Base-by-base conservation (phyloP, 768 basidiomycete genomes). In the Amanita pseudoporphyria region DNA sequence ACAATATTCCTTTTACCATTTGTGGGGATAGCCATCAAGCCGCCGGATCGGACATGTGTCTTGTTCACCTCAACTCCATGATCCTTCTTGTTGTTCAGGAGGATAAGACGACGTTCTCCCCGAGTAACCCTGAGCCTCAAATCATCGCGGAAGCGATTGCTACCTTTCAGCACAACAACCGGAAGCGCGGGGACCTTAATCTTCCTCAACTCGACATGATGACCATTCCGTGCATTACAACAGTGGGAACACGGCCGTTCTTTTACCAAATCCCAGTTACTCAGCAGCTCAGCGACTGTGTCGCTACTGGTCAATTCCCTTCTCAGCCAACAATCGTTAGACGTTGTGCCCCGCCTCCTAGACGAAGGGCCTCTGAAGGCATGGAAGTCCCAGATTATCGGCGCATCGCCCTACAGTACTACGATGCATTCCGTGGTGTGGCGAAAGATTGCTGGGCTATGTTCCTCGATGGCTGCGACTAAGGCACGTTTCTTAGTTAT, bases 241-340 rank as follows among this genome's bases (percentile, higher is more conserved):
- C 41, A 26, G 32, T 40, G 4, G 48, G 47, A 1, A 31, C 47
- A 4, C 10, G 37, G 9, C 37, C 47, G 4, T 41, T 38, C 5
- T 49, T 49, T 26, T 49, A 41, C 48, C 40, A 49, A 12, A 41
- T 49, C 22, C 9, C 41, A 13, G 39, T 49, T 18, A 49, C 48
- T 14, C 18, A 32, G 24, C 16, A 40, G 14, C 55, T 54, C 13
- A 18, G 50, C 33, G n/a, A 37, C 12, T 16, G 31, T 14, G 36
- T 44, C 47, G 31, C 22, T 52, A 50, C 22, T 35, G 30, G 32
- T 26, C 19, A 19, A 47, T 46, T 49, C 52, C 52, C 30, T 13
- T 38, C 21, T 6, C 2, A 36, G 6, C n/a, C 40, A 9, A 56
- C 53, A 16, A 19, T 37, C 4, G 46, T 47, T 6, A 45, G n/a